phyloP scores from a whole-genome alignment of 345 rosid species.

The Crucihimalaya himalaica region DNA sequence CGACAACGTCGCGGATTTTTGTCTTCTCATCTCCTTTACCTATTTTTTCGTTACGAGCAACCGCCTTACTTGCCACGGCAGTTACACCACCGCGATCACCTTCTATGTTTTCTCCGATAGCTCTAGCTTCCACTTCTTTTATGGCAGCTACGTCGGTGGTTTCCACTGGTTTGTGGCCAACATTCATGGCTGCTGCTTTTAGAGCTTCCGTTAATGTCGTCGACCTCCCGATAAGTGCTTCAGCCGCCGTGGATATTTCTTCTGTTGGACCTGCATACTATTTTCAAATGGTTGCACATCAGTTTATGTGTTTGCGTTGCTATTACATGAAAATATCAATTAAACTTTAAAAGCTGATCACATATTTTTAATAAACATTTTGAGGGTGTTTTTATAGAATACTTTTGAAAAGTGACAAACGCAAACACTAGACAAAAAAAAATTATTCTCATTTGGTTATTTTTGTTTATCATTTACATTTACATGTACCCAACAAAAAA shows the following conservation, averaged over 20 bases:
- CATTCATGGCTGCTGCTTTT: constrained; percentile 36
- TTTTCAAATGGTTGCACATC: background rate
- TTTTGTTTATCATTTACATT: too few species aligned
- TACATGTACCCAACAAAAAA: too few species aligned
- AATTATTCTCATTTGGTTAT: too few species aligned
- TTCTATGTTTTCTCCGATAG: background rate
- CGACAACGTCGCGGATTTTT: constrained; percentile 15
- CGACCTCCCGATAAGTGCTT: constrained; percentile 36
- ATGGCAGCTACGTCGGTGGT: constrained; percentile 35
- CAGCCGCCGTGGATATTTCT: constrained; percentile 27
- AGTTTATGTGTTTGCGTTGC: background rate
- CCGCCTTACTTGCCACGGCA: constrained; percentile 22
- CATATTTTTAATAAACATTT: too few species aligned
- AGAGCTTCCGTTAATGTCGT: constrained; percentile 39
- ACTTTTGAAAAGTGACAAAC: too few species aligned
- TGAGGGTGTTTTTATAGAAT: too few species aligned
- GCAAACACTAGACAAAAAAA: background rate
- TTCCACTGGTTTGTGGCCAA: constrained; percentile 31
- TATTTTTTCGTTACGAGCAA: constrained; percentile 6
- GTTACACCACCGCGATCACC: background rate
- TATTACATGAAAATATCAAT: too few species aligned
- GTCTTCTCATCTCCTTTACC: background rate
- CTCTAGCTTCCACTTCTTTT: constrained; percentile 32
- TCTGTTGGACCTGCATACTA: constrained; percentile 27
- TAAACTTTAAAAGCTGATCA: too few species aligned